Conservation (phyloP, 495 filamentous ascomycete genomes). For the Penicillium odoratum region DNA sequence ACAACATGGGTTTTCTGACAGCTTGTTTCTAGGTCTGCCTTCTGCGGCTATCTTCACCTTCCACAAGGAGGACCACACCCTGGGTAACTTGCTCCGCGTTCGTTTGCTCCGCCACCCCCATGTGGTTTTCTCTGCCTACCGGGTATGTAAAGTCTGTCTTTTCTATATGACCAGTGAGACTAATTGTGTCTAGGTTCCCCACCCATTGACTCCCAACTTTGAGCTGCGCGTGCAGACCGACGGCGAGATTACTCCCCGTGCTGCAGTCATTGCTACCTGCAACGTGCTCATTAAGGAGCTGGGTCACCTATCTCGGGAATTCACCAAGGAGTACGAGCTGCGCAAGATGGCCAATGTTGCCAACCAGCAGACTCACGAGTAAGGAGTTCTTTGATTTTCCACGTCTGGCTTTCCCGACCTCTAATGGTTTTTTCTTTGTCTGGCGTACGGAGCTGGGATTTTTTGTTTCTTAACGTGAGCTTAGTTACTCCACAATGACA, state of each 20-base stretch:
- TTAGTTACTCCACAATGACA: too few relatives aligned
- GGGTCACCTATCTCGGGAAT: conserved; percentile 74
- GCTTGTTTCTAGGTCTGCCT: conserved; percentile 63
- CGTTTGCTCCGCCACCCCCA: conserved; percentile 76
- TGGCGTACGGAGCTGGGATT: neutral
- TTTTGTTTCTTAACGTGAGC: neutral
- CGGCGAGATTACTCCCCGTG: conserved; percentile 78
- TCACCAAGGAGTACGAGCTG: conserved; percentile 93
- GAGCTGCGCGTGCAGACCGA: conserved; percentile 90
- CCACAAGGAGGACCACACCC: conserved; percentile 95
- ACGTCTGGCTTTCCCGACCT: too few relatives aligned
- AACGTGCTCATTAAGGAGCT: conserved; percentile 76
- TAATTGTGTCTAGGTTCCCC: conserved; percentile 56
- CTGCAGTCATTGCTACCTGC: conserved; percentile 78
- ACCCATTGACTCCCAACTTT: conserved; percentile 84
- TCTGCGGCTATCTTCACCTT: conserved; percentile 86
- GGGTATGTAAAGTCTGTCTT: conserved; percentile 49
- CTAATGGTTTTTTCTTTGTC: too few relatives aligned
- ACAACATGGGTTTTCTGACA: conserved; percentile 1
- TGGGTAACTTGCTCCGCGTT: conserved; percentile 83
- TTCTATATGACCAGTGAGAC: conserved; percentile 12
- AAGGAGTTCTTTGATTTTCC: conserved; percentile 11
- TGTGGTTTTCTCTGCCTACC: conserved; percentile 86
- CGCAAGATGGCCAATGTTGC: conserved; percentile 79
- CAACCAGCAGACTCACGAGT: conserved; percentile 37